Base-by-base conservation (phyloP, 1,284 basidiomycete genomes). In the Phaffia rhodozyma region DNA sequence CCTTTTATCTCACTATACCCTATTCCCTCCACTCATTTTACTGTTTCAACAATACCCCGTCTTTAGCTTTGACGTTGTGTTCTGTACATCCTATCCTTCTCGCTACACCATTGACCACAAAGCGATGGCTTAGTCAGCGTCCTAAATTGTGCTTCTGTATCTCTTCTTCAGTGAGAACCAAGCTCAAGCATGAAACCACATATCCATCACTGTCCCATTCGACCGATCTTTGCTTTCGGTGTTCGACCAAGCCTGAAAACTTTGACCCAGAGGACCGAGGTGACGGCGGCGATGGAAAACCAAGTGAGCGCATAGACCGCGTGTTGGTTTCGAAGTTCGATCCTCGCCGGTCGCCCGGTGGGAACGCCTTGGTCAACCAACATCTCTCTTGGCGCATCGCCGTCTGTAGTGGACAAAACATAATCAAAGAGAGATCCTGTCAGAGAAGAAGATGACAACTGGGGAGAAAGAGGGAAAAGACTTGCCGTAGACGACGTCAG, bases 241-340 rank as follows among this genome's bases (percentile, higher is more conserved):
- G 30, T 53, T 43, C 21, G 43, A 20, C 59, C 59, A 32, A 53
- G 55, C 32, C 32, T 55, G 25, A 32, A 56, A 13, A 62, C 61
- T 32, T 34, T 29, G 13, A 34, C 4, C 61, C 61, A 62, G 20
- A 62, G 61, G 2, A 29, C 61, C 2, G 43, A 18, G 20, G 63
- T 65, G 25, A 59, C 49, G 38, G 58, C 49, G 25, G 51, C 47
- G 48, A 65, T 55, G 7, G 63, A 65, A n/a, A 23, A 92, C 94
- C 94, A 99, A 16, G 94, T 99, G 23, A 87, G 83, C 6, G 94
- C 90, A 74, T 99, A 99, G 6, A 91, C 93, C 11, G 91, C 81
- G 78, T 99, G 94, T 63, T 91, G 85, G 75, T 99, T 98, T 52
- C 96, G 82, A 58, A 99, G 77, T 72, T 97, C 91, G 53, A 97